Evolutionary conservation across 1,284 basidiomycete species (phyloP), one percentile per base, ranked within the genome.

Genomic region (Cerrena zonata): DNA sequence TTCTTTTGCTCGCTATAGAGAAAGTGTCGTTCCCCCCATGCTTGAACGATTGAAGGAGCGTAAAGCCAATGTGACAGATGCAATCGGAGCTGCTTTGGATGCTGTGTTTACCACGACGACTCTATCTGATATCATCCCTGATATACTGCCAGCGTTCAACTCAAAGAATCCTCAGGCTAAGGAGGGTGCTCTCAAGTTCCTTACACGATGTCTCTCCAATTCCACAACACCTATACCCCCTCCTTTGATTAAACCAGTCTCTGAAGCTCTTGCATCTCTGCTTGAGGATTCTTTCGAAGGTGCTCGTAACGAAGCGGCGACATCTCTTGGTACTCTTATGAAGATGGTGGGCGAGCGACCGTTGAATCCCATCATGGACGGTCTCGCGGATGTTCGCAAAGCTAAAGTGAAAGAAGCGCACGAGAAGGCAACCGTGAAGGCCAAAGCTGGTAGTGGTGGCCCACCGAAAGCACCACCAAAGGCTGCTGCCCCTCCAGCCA

Each of bases 151-250:
- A 2, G 82, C 86, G 0, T 70, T 94, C 22, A 84, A 85, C 60
- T 88, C 89, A 56, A 99, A 99, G 74, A 99, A 98, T 65, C 96
- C 96, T 1, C 92, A 96, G 66, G 91, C 98, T 41, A 96, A 96
- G 65, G 92, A 96, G 66, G 91, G 93, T 13, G 87, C 94, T 0
- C 73, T 97, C 57, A 91, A 90, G 61, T 98, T 96, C 65, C 73
- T 98, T 19, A 81, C 79, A 18, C 82, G 96, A 43, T 91, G 85
- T 63, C 79, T 99, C 42, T 73, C 82, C 1, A 86, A 83, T 0
- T 81, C 84, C 1, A 77, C 76, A 13, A 76, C 78, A 13, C 82
- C 92, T 0, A 77, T 93, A 15, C 76, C 78, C 40, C 80, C 84
- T 41, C 73, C 79, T 2, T 91, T 95, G 61, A 74, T 98, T 58